phyloP scores from a whole-genome alignment of 2,329 filamentous ascomycete species.

The Penicillium sp. region DNA sequence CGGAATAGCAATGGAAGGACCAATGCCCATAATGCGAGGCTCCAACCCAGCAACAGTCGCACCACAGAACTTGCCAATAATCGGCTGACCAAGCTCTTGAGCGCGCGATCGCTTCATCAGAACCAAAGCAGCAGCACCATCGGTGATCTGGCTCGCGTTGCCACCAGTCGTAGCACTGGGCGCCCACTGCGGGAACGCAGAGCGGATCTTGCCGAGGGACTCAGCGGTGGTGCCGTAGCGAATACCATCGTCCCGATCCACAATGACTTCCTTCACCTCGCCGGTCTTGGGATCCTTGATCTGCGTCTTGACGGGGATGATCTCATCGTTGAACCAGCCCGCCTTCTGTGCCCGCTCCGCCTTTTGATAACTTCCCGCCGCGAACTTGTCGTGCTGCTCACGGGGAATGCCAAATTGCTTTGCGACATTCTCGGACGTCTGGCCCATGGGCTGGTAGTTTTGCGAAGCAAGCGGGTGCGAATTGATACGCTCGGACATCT shows the following conservation, averaged over 20 bases:
- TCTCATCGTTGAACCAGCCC: conserved; percentile 82
- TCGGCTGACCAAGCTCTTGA: conserved; percentile 72
- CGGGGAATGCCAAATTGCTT: conserved; percentile 66
- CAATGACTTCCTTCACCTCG: conserved; percentile 69
- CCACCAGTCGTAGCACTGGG: conserved; percentile 86
- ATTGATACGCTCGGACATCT: conserved; percentile 77
- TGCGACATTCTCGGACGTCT: conserved; percentile 87
- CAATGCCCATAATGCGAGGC: conserved; percentile 87
- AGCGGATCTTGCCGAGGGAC: conserved; percentile 72
- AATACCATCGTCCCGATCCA: conserved; percentile 77
- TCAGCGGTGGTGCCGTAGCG: conserved; percentile 76
- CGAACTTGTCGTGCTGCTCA: conserved; percentile 71
- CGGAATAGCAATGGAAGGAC: conserved; percentile 86
- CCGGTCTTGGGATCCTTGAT: conserved; percentile 83
- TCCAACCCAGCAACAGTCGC: conserved; percentile 77
- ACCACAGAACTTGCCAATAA: conserved; percentile 82
- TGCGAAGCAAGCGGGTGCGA: conserved; percentile 70
- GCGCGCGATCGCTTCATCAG: conserved; percentile 88
- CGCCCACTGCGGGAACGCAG: conserved; percentile 69
- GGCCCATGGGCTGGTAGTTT: conserved; percentile 91
- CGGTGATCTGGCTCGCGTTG: conserved; percentile 86
- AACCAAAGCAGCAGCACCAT: conserved; percentile 84
- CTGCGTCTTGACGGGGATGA: conserved; percentile 73
- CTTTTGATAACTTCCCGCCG: conserved; percentile 78
- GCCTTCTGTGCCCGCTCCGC: conserved; percentile 72